Base-by-base conservation (phyloP, 2,329 filamentous ascomycete species). In the Shiraia sp. region DNA sequence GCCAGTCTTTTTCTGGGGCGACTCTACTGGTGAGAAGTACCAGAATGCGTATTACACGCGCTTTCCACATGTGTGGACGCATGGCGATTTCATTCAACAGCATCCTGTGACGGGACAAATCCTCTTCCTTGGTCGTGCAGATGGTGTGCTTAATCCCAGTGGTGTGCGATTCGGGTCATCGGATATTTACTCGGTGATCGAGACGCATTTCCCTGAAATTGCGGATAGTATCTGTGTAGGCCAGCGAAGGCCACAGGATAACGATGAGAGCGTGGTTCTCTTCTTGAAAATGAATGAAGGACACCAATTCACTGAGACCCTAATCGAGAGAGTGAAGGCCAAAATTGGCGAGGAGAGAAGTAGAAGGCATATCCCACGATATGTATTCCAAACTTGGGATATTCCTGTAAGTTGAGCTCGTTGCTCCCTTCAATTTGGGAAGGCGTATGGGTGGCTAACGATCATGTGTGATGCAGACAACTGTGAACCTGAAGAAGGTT, bases 401-500 rank as follows among this genome's bases (percentile, higher is more conserved):
- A 90, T 93, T 62, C 89, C 88, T 47, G 86, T 88, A 68, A 72
- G 84, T 77, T 10, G 3, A 30, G 9, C 13, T 10, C 8, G 22
- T 10, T 12, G 5, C 2, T 12, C 6, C 16, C 12, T 19, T 6
- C 10, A 15, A 15, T 36, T n/a, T n/a, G n/a, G n/a, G n/a, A n/a
- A n/a, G n/a, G 24, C 28, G 27, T 12, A n/a, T 12, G n/a, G n/a
- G n/a, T 14, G 29, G 15, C 30, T 32, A 27, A 36, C 45, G 19
- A 22, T 22, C 8, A 8, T 22, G 4, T 44, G 22, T 48, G 14
- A 6, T 2, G n/a, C 32, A 90, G 83, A 87, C 84, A 0, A 93
- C 88, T 0, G 83, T 93, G 49, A 93, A 92, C 62, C 70, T 88
- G 35, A 93, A 93, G 66, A 93, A 93, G 68, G 88, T 93, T 3